Evolutionary conservation across 2,329 filamentous ascomycete genomes (phyloP), one percentile per base, ranked within the genome.

Genomic region (Aspergillus oerlinghausenensis): DNA sequence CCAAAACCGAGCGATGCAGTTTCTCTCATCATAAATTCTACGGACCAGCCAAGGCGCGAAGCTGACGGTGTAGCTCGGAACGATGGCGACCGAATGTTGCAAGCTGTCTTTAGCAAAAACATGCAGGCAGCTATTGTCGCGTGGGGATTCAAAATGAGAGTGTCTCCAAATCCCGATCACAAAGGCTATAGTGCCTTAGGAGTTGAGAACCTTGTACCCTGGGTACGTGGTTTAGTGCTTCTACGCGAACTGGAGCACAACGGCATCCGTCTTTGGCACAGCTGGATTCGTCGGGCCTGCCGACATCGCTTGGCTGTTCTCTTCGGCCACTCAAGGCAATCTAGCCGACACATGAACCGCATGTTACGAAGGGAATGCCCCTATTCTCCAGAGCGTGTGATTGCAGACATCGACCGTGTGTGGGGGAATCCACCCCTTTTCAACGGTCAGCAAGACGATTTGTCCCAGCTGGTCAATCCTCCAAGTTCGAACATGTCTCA

Each of bases 91-190:
- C 60, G 60, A 11, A 62, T 70, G 38, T 69, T 80, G 3, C 65
- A 66, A 17, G 65, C 65, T 2, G 71, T 82, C 14, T 82, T 83
- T 59, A 67, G 66, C 21, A 61, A 63, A 1, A 59, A 67, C 4
- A 70, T 80, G 56, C 80, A 82, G 65, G 70, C 71, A 50, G 76
- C 77, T 10, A 74, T 83, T 42, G 71, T 83, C 11, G 67, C 73
- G 49, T 82, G 80, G 79, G 78, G 79, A 1, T 82, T 83, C 63
- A 72, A 57, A 47, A 60, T 66, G 43, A 64, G 65, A 14, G 64
- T 73, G 29, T 63, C 65, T 17, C 51, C 59, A 17, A 58, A 67
- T 7, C 57, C 51, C 10, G 55, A 60, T n/a, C 56, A 43, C 4
- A 58, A 60, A 48, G 57, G 49, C n/a, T 63, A 63, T 32, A 63